Evolutionary conservation across 805 yeast genomes (phyloP).

Genomic region (Metschnikowia cubensis): DNA sequence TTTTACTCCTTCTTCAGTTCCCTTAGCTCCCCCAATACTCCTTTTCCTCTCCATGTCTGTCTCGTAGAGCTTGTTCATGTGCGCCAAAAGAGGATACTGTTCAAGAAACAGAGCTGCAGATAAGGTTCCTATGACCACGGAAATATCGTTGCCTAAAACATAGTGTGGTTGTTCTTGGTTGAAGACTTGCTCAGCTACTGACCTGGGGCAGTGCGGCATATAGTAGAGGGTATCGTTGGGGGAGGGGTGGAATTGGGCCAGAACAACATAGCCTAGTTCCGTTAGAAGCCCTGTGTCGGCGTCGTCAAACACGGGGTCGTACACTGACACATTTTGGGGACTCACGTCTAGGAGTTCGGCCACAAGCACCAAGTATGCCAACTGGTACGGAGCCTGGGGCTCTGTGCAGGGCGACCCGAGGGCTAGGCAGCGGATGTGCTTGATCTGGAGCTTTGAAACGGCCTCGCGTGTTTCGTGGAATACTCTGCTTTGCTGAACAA

Average conservation of each 20-base stretch:
- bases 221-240: slow-evolving; percentile 39
- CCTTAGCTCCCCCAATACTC: not conserved
- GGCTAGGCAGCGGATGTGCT: slow-evolving; percentile 60
- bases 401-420: slow-evolving; percentile 63
- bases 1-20: too few relatives aligned
- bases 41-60: not conserved
- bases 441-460: slow-evolving; percentile 5
- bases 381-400: slow-evolving; percentile 59
- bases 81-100: slow-evolving; percentile 43
- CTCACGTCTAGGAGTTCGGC: slow-evolving; percentile 17
- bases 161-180: slow-evolving; percentile 29
- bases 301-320: slow-evolving; percentile 60
- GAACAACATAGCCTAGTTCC: slow-evolving; percentile 12
- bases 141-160: slow-evolving; percentile 49
- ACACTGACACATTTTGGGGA: slow-evolving; percentile 38
- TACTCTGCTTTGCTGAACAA: not conserved
- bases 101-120: slow-evolving; percentile 39
- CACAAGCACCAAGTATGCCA: slow-evolving; percentile 53
- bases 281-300: slow-evolving; percentile 38
- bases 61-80: slow-evolving; percentile 26
- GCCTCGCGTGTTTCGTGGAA: not conserved
- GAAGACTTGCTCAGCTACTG: slow-evolving; percentile 43
- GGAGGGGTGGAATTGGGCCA: not conserved
- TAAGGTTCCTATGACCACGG: slow-evolving; percentile 52
- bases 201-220: slow-evolving; percentile 74